These are phyloP conservation scores for Termitomyces sp. DNA, from an alignment of 768 basidiomycete genomes.

Conservation along the genomic window DNA sequence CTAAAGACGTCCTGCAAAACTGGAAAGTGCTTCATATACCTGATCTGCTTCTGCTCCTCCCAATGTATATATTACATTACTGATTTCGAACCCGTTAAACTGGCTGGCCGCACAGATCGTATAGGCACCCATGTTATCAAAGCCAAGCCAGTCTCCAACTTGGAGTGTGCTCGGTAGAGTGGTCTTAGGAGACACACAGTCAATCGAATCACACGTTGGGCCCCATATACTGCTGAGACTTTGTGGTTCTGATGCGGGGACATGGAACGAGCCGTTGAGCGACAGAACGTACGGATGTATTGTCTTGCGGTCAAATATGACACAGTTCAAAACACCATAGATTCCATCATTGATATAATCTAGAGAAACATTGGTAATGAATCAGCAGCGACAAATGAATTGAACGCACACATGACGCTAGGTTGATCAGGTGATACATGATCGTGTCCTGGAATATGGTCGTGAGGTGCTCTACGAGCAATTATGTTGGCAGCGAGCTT, in stretches of 20 bases:
- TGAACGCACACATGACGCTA: conserved; percentile 83
- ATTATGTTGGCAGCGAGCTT: conserved; percentile 91
- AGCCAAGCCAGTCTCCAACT: conserved; percentile 98
- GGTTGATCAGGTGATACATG: conserved; percentile 29
- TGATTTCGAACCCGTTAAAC: conserved; percentile 88
- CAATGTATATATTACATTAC: conserved; percentile 74
- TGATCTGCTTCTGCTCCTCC: conserved; percentile 48
- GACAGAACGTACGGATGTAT: conserved; percentile 79
- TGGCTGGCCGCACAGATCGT: conserved; percentile 93
- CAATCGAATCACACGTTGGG: conserved; percentile 97
- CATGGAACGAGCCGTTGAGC: conserved; percentile 60
- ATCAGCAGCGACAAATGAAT: not conserved
- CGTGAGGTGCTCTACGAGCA: conserved; percentile 65
- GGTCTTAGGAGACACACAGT: conserved; percentile 71
- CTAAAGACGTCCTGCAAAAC: conserved; percentile 28
- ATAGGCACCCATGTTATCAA: conserved; percentile 97
- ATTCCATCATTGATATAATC: conserved; percentile 99
- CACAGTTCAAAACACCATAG: conserved; percentile 95
- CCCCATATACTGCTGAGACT: conserved; percentile 85
- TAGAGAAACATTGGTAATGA: conserved; percentile 23
- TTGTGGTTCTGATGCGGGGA: conserved; percentile 35
- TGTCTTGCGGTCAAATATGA: conserved; percentile 92
- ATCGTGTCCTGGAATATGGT: conserved; percentile 20
- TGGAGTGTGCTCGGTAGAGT: conserved; percentile 61
- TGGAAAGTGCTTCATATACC: conserved; percentile 42